Evolutionary conservation across 768 basidiomycete genomes (phyloP).

Genomic region (Gloeostereum incarnatum): DNA sequence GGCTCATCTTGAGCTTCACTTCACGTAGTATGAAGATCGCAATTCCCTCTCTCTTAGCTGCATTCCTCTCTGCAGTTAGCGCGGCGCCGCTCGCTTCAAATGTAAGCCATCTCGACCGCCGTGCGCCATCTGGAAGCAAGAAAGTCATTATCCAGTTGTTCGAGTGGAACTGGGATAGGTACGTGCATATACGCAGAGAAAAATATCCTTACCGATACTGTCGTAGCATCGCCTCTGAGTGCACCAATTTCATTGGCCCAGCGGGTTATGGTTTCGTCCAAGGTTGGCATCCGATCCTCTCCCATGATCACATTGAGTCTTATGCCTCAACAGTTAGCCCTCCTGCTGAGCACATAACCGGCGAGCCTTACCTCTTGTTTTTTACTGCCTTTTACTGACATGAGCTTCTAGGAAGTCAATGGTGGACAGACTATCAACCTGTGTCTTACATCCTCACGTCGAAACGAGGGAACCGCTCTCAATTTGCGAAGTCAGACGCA

Average conservation of each 20-base stretch:
- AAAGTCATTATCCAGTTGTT: slow-evolving; percentile 64
- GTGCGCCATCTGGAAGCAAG: slow-evolving; percentile 19
- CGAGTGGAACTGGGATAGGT: slow-evolving; percentile 49
- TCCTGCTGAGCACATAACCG: slow-evolving; percentile 24
- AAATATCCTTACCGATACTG: slow-evolving; percentile 12
- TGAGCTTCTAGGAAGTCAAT: slow-evolving; percentile 43
- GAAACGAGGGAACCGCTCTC: slow-evolving; percentile 50
- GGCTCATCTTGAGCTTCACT: no score
- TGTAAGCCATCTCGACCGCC: neutral
- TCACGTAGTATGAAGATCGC: no score
- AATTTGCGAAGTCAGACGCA: slow-evolving; percentile 29
- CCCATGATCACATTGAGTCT: neutral
- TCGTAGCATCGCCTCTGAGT: slow-evolving; percentile 46
- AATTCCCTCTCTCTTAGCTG: no score
- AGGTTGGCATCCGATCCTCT: slow-evolving; percentile 26
- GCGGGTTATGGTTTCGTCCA: slow-evolving; percentile 67
- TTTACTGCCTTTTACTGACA: slow-evolving; percentile 45
- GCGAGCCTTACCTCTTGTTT: slow-evolving; percentile 31
- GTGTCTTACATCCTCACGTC: slow-evolving; percentile 59
- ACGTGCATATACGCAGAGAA: neutral
- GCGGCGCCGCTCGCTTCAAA: no score
- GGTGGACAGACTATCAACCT: slow-evolving; percentile 73
- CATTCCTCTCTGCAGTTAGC: no score
- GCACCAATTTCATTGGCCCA: slow-evolving; percentile 56
- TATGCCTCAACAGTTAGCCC: slow-evolving; percentile 28